phyloP scores from a whole-genome alignment of 306 rosid genomes.

The Quercus robur region DNA sequence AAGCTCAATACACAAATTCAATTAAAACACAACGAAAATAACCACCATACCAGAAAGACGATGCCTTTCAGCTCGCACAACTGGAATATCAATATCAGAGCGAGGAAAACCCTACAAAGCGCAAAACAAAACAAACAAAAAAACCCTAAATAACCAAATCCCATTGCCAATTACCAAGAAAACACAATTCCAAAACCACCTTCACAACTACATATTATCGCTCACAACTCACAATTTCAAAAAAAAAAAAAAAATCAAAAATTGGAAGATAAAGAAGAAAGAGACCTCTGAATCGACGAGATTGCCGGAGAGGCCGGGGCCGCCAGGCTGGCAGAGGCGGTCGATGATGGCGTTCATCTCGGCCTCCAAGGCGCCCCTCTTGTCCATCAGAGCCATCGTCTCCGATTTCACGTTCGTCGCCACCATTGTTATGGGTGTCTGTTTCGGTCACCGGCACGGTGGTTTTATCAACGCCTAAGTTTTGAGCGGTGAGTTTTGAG shows the following conservation, averaged over 20 bases:
- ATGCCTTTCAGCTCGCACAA: constrained; percentile 60
- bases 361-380: constrained; percentile 56
- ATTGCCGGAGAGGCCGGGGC: constrained; percentile 78
- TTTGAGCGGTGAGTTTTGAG: background rate
- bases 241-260: background rate
- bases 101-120: constrained; percentile 85
- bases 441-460: background rate
- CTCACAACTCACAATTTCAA: background rate
- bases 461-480: background rate
- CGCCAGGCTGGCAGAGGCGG: constrained; percentile 74
- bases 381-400: constrained; percentile 65
- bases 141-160: background rate
- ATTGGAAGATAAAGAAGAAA: background rate
- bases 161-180: background rate
- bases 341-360: constrained; percentile 77
- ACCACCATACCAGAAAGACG: constrained; percentile 64
- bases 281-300: constrained; percentile 68
- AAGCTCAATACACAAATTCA: background rate
- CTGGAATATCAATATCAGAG: constrained; percentile 71
- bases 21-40: background rate
- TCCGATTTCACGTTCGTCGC: constrained; percentile 78
- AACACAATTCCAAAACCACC: background rate
- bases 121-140: background rate
- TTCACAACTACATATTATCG: background rate
- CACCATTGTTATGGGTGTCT: constrained; percentile 48